Conservation (phyloP, 192 early-diverging fungal species). For the Mortierella hygrophila region DNA sequence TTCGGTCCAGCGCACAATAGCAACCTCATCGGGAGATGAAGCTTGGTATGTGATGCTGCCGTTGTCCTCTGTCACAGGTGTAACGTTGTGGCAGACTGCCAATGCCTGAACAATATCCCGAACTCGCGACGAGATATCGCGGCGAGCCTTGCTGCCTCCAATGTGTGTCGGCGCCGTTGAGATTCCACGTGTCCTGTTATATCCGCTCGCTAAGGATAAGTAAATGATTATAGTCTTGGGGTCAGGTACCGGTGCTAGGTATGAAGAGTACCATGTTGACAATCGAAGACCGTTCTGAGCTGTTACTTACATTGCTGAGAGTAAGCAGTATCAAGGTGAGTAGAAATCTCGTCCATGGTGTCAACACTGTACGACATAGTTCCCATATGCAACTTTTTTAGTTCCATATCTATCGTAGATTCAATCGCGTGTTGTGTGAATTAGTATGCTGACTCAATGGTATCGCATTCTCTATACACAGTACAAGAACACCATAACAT, state of each 20-base stretch:
- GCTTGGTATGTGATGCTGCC: slow-evolving; percentile 88
- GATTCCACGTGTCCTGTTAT: slow-evolving; percentile 45
- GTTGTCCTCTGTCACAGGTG: slow-evolving; percentile 73
- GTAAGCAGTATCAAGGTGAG: slow-evolving; percentile 72
- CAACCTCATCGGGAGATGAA: slow-evolving; percentile 96
- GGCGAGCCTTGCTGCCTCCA: slow-evolving; percentile 70
- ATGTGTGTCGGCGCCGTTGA: slow-evolving; percentile 34
- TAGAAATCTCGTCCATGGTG: slow-evolving; percentile 90
- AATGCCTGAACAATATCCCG: slow-evolving; percentile 91
- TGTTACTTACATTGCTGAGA: slow-evolving; percentile 42
- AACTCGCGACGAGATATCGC: slow-evolving; percentile 88
- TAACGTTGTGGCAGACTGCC: slow-evolving; percentile 93
- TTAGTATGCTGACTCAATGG: too few relatives aligned
- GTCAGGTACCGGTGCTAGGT: background rate
- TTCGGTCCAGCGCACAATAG: slow-evolving; percentile 94
- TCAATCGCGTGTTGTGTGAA: background rate
- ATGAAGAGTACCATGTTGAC: background rate
- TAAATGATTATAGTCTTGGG: background rate
- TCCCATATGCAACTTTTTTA: slow-evolving; percentile 95
- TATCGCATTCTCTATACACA: background rate
- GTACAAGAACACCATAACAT: background rate
- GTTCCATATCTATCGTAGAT: slow-evolving; percentile 85
- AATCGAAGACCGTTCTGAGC: background rate
- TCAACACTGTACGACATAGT: slow-evolving; percentile 93
- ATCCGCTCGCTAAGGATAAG: slow-evolving; percentile 33